phyloP scores from a whole-genome alignment of 176 grass and related monocot species.

The Zea luxurians region DNA sequence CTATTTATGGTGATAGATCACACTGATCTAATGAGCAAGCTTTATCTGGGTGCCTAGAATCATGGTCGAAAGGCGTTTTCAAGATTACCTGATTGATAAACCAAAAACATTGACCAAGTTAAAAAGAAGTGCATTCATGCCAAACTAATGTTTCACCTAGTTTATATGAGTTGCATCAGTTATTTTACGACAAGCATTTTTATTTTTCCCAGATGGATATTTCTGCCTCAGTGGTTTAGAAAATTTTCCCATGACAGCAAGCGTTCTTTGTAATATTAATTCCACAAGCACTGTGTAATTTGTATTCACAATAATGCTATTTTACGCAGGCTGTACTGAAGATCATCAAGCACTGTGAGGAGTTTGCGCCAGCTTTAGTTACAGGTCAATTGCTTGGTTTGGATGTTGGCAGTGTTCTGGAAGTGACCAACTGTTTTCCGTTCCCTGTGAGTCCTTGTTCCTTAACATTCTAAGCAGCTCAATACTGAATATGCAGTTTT shows the following conservation, averaged over 20 bases:
- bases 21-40: not conserved
- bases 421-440: constrained; percentile 99
- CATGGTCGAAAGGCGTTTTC: not conserved
- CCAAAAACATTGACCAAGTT: not conserved
- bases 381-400: constrained; percentile 98
- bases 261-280: not conserved
- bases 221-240: not conserved
- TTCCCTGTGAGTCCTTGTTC: constrained; percentile 70
- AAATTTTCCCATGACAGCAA: not conserved
- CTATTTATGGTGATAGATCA: not conserved
- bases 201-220: not conserved
- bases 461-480: constrained; percentile 10
- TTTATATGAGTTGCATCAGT: constrained; percentile 22
- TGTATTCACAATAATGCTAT: constrained; percentile 13
- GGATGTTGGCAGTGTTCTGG: constrained; percentile 95
- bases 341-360: constrained; percentile 97
- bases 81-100: not conserved
- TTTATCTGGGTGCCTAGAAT: not conserved
- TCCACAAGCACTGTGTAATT: not conserved
- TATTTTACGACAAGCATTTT: not conserved
- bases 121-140: not conserved
- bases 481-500: not conserved
- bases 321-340: constrained; percentile 69
- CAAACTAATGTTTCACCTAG: not conserved
- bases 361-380: constrained; percentile 91